These are phyloP conservation scores for Blastocystis sp. DNA, from an alignment of 352 stramenopile species.

Conservation along the genomic window DNA sequence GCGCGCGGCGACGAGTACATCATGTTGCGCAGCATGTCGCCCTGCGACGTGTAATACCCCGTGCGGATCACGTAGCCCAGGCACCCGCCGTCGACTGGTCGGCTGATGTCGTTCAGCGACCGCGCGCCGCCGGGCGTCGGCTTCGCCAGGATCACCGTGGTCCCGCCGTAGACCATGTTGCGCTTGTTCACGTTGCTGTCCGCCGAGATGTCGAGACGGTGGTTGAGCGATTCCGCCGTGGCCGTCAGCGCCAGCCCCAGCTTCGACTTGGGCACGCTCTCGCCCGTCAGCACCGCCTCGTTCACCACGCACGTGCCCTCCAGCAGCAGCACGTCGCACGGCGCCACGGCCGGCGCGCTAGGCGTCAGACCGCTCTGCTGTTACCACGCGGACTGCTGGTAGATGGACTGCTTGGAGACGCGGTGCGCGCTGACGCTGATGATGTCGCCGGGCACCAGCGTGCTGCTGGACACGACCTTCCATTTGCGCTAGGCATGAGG, in stretches of 20 bases:
- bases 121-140: slow-evolving; percentile 69
- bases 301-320: slow-evolving; percentile 91
- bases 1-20: slow-evolving; percentile 93
- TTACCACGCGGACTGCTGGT: neutral
- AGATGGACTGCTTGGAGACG: slow-evolving; percentile 8
- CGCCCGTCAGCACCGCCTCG: slow-evolving; percentile 95
- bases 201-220: neutral
- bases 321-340: slow-evolving; percentile 90
- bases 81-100: slow-evolving; percentile 84
- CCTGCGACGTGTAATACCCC: slow-evolving; percentile 93
- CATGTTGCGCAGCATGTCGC: slow-evolving; percentile 94
- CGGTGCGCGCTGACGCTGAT: slow-evolving; percentile 71
- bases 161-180: slow-evolving; percentile 87
- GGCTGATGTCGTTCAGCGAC: slow-evolving; percentile 72
- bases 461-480: slow-evolving; percentile 79
- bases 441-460: slow-evolving; percentile 86
- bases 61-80: slow-evolving; percentile 90
- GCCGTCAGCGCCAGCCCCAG: slow-evolving; percentile 81
- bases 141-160: slow-evolving; percentile 73
- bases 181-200: slow-evolving; percentile 72
- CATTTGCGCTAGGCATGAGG: slow-evolving; percentile 76
- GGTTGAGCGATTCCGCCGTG: slow-evolving; percentile 76
- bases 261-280: slow-evolving; percentile 96
- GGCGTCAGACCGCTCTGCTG: neutral
- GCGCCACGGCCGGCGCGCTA: slow-evolving; percentile 77